Percentiles rank a stretch among this genome's conserved stretches.
These are phyloP conservation scores for Lentinula lateritia DNA, from an alignment of 768 basidiomycete species.

Conservation along the genomic window DNA sequence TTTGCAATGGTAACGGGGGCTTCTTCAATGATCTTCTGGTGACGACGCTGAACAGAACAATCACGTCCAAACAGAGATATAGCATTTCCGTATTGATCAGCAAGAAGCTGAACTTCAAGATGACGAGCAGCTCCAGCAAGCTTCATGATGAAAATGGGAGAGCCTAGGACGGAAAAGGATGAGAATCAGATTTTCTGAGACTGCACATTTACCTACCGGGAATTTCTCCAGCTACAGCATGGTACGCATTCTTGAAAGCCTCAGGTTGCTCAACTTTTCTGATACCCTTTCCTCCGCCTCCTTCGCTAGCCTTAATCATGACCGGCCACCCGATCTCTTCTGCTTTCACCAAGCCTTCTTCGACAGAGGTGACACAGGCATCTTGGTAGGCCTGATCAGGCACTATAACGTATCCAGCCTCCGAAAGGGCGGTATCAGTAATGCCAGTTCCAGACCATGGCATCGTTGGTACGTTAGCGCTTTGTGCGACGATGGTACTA, in stretches of 20 bases:
- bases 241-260: constrained; percentile 89
- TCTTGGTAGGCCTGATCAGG: constrained; percentile 81
- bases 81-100: constrained; percentile 98
- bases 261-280: constrained; percentile 86
- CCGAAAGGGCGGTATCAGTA: constrained; percentile 76
- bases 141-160: constrained; percentile 99
- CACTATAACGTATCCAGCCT: constrained; percentile 90
- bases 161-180: constrained; percentile 44
- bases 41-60: constrained; percentile 97
- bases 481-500: constrained; percentile 97
- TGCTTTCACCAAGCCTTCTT: constrained; percentile 79
- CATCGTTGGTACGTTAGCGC: constrained; percentile 96
- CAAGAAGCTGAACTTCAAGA: constrained; percentile 95
- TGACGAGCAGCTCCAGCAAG: constrained; percentile 96
- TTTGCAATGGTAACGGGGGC: constrained; percentile 97
- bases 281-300: constrained; percentile 99
- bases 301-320: constrained; percentile 99
- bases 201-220: constrained; percentile 59
- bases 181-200: constrained; percentile 7
- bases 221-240: constrained; percentile 93
- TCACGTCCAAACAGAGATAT: constrained; percentile 99
- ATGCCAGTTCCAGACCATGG: constrained; percentile 98
- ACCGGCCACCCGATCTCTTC: constrained; percentile 93
- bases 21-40: constrained; percentile 99
- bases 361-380: constrained; percentile 85